Base-by-base conservation (phyloP, 306 rosid species). In the Glycine latifolia region DNA sequence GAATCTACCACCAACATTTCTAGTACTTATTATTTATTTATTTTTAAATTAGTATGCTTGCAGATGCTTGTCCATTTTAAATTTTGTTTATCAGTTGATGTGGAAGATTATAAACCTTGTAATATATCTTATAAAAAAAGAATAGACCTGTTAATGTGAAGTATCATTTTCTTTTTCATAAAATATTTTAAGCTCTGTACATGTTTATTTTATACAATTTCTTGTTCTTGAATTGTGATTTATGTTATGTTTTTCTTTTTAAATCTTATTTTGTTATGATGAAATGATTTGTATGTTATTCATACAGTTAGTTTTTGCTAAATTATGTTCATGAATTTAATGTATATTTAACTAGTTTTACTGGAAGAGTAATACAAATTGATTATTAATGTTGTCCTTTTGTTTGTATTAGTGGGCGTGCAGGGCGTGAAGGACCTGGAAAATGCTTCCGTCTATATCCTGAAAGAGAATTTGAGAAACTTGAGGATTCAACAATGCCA, bases 351-450 rank as follows among this genome's bases (percentile, higher is more conserved):
- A 72, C 35, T 33, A 58, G 81, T 79, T 76, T 71, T 52, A 71
- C 75, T 73, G 41, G 41, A 52, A 12, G 55, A 54, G 48, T 81
- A 47, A 68, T 9, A 41, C n/a, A 31, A 55, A 70, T 75, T 73
- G 75, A 76, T 78, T 65, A 56, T 26, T 83, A 61, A 75, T 52
- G 48, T 48, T 67, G n/a, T 31, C 20, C 55, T 82, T 63, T 31
- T 65, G 16, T 80, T 39, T 4, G 56, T 65, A 83, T 73, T 87
- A 95, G 98, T 87, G 97, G 98, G 76, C 97, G 97, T 88, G 98
- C 98, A 37, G 92, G 98, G 63, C 92, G 98, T 85, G 97, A 92
- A 87, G 92, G 92, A 59, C 89, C 94, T 71, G 98, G 98, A 77
- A 95, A 95, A 86, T 92, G 97, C 89, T 95, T 89, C 75, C 92